Evolutionary conservation across 257 asterid species (phyloP).

Genomic region (Solanum neorickii): DNA sequence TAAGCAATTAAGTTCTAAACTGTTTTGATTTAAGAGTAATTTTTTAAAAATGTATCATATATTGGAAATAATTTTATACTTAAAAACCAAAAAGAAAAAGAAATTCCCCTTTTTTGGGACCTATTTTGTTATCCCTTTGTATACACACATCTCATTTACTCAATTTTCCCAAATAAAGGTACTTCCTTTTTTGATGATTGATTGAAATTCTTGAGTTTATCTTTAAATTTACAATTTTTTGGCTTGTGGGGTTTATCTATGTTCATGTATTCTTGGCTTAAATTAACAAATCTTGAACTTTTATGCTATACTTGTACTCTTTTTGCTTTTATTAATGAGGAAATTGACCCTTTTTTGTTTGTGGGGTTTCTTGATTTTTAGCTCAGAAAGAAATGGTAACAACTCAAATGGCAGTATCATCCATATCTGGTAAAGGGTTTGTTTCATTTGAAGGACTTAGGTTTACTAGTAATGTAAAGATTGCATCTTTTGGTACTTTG

Average conservation of each 20-base stretch:
- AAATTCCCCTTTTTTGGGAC: neutral
- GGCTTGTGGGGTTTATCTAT: neutral
- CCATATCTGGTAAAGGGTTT: slow-evolving; percentile 56
- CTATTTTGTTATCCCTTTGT: slow-evolving; percentile 24
- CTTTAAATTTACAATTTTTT: neutral
- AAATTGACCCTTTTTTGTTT: neutral
- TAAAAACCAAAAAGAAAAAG: too few relatives aligned
- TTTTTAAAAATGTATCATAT: too few relatives aligned
- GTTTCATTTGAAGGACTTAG: slow-evolving; percentile 69
- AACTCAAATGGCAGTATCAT: slow-evolving; percentile 57
- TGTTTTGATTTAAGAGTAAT: too few relatives aligned
- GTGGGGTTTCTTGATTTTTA: neutral
- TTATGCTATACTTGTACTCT: neutral
- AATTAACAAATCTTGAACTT: neutral
- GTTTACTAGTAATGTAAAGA: slow-evolving; percentile 28
- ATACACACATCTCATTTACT: neutral
- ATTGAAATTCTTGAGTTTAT: neutral
- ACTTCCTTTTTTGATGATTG: neutral
- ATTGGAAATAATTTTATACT: neutral
- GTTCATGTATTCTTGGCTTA: neutral
- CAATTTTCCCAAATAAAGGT: neutral
- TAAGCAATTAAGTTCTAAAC: too few relatives aligned
- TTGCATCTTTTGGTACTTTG: slow-evolving; percentile 1
- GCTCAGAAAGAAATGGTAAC: slow-evolving; percentile 56
- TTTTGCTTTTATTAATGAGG: neutral